Conservation (phyloP, 2,329 filamentous ascomycete species). For the Neopestalotiopsis rosae region DNA sequence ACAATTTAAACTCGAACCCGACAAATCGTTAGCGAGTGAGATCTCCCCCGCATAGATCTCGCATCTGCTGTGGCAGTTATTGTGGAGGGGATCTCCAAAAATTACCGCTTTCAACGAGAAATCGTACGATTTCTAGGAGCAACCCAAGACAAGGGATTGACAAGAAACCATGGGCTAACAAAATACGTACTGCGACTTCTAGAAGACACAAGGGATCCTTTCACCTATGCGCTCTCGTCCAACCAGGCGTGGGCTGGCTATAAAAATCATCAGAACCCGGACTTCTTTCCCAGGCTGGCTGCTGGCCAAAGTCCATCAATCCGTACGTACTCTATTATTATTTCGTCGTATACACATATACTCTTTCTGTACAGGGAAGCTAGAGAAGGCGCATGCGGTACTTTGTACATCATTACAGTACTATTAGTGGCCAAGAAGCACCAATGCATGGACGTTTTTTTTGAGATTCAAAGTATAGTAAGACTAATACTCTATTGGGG, state of each 20-base stretch:
- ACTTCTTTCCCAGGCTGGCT: constrained; percentile 72
- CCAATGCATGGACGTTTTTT: constrained; percentile 13
- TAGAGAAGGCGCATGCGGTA: neutral
- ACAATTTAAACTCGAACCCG: constrained; percentile 1
- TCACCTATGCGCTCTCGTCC: constrained; percentile 66
- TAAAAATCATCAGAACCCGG: constrained; percentile 68
- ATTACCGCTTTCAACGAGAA: constrained; percentile 9
- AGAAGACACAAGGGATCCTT: constrained; percentile 55
- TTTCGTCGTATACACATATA: neutral
- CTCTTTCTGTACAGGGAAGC: neutral
- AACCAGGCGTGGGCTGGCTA: constrained; percentile 75
- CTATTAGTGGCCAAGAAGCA: neutral
- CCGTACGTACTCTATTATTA: constrained; percentile 45
- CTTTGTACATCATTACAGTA: too few species aligned
- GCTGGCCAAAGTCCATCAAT: constrained; percentile 70
- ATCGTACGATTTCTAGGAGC: constrained; percentile 12
- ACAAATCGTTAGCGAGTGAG: constrained; percentile 9
- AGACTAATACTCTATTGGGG: neutral
- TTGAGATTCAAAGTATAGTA: neutral
- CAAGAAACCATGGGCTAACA: neutral
- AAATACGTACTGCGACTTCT: neutral
- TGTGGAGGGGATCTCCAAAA: constrained; percentile 14
- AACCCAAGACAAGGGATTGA: neutral
- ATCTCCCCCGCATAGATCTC: constrained; percentile 11
- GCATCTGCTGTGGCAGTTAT: constrained; percentile 4